These are phyloP conservation scores for Ceratocystis lukuohia DNA, from an alignment of 2,329 filamentous ascomycete species.

Conservation along the genomic window DNA sequence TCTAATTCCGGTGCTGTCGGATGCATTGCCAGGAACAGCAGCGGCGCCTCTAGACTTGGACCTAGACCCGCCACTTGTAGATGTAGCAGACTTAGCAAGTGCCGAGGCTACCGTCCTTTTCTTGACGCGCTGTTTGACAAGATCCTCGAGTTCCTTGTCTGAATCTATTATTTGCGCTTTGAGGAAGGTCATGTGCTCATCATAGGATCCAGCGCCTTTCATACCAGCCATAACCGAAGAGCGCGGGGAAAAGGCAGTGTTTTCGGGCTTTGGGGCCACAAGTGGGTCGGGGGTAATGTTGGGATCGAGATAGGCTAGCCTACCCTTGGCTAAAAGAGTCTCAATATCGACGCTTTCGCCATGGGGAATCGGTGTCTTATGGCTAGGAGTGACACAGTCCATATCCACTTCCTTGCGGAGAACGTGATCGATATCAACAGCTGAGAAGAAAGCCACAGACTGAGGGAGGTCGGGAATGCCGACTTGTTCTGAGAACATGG, in stretches of 20 bases:
- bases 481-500: constrained; percentile 94
- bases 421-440: constrained; percentile 87
- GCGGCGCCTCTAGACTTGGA: too few species aligned
- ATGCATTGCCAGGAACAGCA: neutral
- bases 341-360: constrained; percentile 80
- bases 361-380: constrained; percentile 61
- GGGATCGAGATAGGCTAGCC: constrained; percentile 55
- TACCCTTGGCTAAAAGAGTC: constrained; percentile 60
- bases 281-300: constrained; percentile 40
- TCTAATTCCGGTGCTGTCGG: constrained; percentile 28
- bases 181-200: constrained; percentile 49
- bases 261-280: constrained; percentile 43
- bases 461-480: constrained; percentile 93
- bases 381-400: constrained; percentile 87
- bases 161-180: constrained; percentile 69
- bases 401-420: constrained; percentile 97
- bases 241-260: constrained; percentile 55
- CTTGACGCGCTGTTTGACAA: constrained; percentile 43
- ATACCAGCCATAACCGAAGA: constrained; percentile 68
- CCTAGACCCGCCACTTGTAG: neutral
- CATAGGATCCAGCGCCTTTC: constrained; percentile 27
- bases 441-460: constrained; percentile 87
- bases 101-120: neutral
- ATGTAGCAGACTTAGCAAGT: neutral
- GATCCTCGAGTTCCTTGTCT: constrained; percentile 59